Evolutionary conservation across 495 filamentous ascomycete genomes (phyloP).

Genomic region (Penicillium robsamsonii): DNA sequence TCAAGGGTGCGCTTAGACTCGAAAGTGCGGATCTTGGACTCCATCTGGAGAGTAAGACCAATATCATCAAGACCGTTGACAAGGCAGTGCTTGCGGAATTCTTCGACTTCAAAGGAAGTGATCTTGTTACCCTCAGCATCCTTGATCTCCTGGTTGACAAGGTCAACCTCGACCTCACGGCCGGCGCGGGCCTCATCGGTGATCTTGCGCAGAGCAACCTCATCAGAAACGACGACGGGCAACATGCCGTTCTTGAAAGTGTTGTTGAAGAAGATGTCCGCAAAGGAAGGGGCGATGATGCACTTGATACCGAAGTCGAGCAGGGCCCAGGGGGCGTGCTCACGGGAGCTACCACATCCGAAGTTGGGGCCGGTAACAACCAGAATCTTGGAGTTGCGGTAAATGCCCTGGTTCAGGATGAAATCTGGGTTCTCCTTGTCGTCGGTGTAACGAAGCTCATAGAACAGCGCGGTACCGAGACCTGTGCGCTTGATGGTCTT

Average conservation of each 20-base stretch:
- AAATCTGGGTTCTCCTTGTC: conserved; percentile 76
- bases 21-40: conserved; percentile 81
- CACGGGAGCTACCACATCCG: conserved; percentile 88
- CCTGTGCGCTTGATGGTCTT: conserved; percentile 99
- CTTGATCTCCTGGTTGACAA: conserved; percentile 80
- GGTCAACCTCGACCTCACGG: conserved; percentile 86
- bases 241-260: conserved; percentile 99
- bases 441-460: conserved; percentile 75
- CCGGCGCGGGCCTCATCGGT: conserved; percentile 79
- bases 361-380: conserved; percentile 95
- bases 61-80: conserved; percentile 97
- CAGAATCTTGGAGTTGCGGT: conserved; percentile 81
- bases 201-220: conserved; percentile 63
- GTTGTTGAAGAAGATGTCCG: conserved; percentile 99
- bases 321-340: conserved; percentile 97
- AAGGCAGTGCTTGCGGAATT: conserved; percentile 91
- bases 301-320: conserved; percentile 95
- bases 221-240: conserved; percentile 71
- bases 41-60: conserved; percentile 87
- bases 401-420: conserved; percentile 86
- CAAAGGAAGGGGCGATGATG: conserved; percentile 88
- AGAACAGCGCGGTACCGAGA: conserved; percentile 83
- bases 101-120: conserved; percentile 79
- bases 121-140: conserved; percentile 69
- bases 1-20: conserved; percentile 72